These are phyloP conservation scores for Moringa oleifera DNA, from an alignment of 345 rosid species.

Conservation along the genomic window DNA sequence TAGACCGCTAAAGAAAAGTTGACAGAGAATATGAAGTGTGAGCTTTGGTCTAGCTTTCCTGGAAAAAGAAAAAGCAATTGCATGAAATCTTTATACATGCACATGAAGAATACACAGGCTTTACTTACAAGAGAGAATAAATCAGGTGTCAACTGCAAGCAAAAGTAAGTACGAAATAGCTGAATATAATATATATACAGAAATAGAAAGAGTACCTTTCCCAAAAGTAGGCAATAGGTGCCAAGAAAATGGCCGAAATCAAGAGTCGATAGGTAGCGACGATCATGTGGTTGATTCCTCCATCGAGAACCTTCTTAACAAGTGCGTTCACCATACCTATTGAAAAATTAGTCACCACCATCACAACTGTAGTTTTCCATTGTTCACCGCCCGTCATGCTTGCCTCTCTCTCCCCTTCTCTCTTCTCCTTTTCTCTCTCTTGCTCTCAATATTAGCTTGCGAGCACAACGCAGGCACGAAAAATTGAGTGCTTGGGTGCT, in stretches of 20 bases:
- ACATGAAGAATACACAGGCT: too few relatives aligned
- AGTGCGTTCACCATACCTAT: slow-evolving; percentile 54
- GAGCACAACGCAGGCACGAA: too few relatives aligned
- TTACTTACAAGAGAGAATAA: too few relatives aligned
- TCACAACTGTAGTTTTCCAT: slow-evolving; percentile 44
- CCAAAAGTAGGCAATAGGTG: slow-evolving; percentile 42
- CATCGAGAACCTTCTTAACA: slow-evolving; percentile 48
- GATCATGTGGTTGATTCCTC: slow-evolving; percentile 48
- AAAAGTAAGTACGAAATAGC: too few relatives aligned
- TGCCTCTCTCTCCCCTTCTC: neutral
- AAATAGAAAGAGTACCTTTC: slow-evolving; percentile 33
- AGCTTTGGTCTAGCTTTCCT: slow-evolving; percentile 56
- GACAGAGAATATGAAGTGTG: slow-evolving; percentile 38
- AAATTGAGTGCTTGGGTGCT: too few relatives aligned
- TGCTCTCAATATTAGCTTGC: too few relatives aligned
- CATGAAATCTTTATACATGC: too few relatives aligned
- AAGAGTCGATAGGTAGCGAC: slow-evolving; percentile 48
- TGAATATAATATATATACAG: neutral
- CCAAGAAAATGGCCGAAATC: slow-evolving; percentile 45
- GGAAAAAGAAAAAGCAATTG: slow-evolving; percentile 23
- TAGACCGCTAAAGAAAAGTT: slow-evolving; percentile 59
- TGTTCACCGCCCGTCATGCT: slow-evolving; percentile 12
- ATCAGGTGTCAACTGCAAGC: too few relatives aligned
- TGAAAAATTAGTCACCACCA: slow-evolving; percentile 40
- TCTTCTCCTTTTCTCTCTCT: too few relatives aligned